A percentile compares a stretch with the other conserved stretches of the same genome.
These are phyloP conservation scores for Termitomyces sp. DNA, from an alignment of 768 basidiomycete genomes.

Conservation along the genomic window DNA sequence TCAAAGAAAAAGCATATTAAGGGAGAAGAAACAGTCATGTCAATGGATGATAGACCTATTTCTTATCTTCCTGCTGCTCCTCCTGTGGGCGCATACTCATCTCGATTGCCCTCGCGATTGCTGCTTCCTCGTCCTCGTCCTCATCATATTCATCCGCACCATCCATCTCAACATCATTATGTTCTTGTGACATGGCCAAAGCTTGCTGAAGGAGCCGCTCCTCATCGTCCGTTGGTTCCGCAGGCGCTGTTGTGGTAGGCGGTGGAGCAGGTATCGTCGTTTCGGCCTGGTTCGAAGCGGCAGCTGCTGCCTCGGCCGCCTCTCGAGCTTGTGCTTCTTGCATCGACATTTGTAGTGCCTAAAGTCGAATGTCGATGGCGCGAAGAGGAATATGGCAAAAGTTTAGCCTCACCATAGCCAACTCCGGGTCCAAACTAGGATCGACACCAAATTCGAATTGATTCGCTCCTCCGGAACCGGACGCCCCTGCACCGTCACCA, in stretches of 20 bases:
- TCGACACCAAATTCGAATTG: slow-evolving; percentile 90
- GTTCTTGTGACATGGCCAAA: slow-evolving; percentile 63
- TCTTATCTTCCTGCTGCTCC: slow-evolving; percentile 39
- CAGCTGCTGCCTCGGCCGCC: slow-evolving; percentile 45
- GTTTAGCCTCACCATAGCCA: slow-evolving; percentile 76
- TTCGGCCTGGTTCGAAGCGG: slow-evolving; percentile 28
- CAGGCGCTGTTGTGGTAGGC: slow-evolving; percentile 25
- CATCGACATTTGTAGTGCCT: slow-evolving; percentile 97
- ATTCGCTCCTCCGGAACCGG: slow-evolving; percentile 41
- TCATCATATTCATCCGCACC: slow-evolving; percentile 33
- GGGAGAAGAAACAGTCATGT: background rate
- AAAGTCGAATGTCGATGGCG: background rate
- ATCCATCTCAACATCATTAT: slow-evolving; percentile 45
- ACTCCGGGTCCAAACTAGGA: slow-evolving; percentile 92
- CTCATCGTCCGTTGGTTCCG: slow-evolving; percentile 57
- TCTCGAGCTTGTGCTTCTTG: slow-evolving; percentile 88
- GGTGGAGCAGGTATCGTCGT: slow-evolving; percentile 27
- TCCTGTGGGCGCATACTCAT: slow-evolving; percentile 76
- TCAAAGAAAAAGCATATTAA: background rate
- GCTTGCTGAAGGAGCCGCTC: slow-evolving; percentile 77
- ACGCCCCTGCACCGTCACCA: slow-evolving; percentile 43
- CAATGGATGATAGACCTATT: slow-evolving; percentile 10
- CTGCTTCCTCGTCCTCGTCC: slow-evolving; percentile 83
- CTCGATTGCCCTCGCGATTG: slow-evolving; percentile 85
- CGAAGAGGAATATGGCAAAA: background rate